A percentile compares a stretch with the other conserved stretches of the same genome.
phyloP scores from a whole-genome alignment of 495 filamentous ascomycete genomes.

The Wilcoxina mikolae region DNA sequence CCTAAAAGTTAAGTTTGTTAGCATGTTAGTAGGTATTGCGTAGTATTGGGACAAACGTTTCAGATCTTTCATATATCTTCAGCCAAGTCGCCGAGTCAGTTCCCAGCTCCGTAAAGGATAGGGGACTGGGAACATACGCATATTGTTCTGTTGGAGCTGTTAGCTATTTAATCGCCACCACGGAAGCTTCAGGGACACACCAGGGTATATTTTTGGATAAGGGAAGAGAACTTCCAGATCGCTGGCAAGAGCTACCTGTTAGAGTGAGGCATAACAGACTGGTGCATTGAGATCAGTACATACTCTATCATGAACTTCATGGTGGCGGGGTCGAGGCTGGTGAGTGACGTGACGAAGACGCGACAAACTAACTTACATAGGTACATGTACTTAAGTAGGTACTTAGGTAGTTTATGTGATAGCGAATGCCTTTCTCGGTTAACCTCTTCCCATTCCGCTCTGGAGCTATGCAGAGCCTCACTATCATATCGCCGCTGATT shows the following conservation, averaged over 20 bases:
- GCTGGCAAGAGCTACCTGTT: conserved; percentile 36
- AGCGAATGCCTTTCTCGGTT: no score
- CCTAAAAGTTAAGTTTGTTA: conserved; percentile 30
- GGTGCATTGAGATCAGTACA: conserved; percentile 21
- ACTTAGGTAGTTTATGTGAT: no score
- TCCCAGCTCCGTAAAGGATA: not conserved
- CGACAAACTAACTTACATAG: no score
- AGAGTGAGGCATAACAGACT: conserved; percentile 4
- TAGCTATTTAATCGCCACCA: not conserved
- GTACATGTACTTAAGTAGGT: no score
- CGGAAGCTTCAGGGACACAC: conserved; percentile 28
- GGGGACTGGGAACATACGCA: conserved; percentile 40
- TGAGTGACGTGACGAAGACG: not conserved
- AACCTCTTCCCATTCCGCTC: no score
- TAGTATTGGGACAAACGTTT: conserved; percentile 43
- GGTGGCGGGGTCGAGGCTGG: conserved; percentile 27
- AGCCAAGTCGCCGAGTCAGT: not conserved
- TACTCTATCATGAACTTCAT: conserved; percentile 99
- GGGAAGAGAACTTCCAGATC: conserved; percentile 91
- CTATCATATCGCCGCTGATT: no score
- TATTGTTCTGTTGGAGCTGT: conserved; percentile 55
- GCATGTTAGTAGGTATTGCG: not conserved
- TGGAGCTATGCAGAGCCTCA: no score
- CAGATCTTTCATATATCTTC: conserved; percentile 90
- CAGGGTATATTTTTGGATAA: conserved; percentile 91